These are phyloP conservation scores for Stephania japonica DNA, from an alignment of 164 flowering plant species.

Conservation along the genomic window DNA sequence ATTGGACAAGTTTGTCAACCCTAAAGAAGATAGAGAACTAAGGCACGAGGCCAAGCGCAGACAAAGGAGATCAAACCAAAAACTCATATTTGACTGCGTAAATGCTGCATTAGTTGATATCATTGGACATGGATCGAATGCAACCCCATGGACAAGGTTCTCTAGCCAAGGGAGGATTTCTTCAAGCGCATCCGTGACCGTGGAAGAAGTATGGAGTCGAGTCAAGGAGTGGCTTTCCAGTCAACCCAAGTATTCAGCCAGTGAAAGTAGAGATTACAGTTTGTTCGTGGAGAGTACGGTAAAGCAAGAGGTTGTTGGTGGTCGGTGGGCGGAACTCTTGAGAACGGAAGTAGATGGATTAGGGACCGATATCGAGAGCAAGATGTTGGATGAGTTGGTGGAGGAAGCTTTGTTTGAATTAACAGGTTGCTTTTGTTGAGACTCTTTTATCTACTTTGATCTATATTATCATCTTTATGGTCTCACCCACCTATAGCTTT, in stretches of 20 bases:
- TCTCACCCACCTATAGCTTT: not conserved
- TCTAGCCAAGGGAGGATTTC: not conserved
- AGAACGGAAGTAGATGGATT: slow-evolving; percentile 44
- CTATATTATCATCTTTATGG: slow-evolving; percentile 1
- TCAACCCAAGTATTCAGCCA: slow-evolving; percentile 23
- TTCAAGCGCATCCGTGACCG: slow-evolving; percentile 11
- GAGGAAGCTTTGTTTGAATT: slow-evolving; percentile 66
- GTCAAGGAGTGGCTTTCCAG: slow-evolving; percentile 29
- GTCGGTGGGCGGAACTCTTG: slow-evolving; percentile 50
- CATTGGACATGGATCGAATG: slow-evolving; percentile 19
- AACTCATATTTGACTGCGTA: slow-evolving; percentile 77
- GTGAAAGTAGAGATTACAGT: slow-evolving; percentile 46
- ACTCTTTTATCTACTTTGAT: not conserved
- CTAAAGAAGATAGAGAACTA: slow-evolving; percentile 30
- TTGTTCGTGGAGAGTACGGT: slow-evolving; percentile 57
- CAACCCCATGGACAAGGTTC: slow-evolving; percentile 14
- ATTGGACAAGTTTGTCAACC: slow-evolving; percentile 44
- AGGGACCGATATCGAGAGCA: slow-evolving; percentile 57
- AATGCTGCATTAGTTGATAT: slow-evolving; percentile 65
- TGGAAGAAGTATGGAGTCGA: slow-evolving; percentile 27
- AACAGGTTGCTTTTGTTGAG: slow-evolving; percentile 36
- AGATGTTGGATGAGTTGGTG: slow-evolving; percentile 66
- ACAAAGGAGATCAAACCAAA: slow-evolving; percentile 51
- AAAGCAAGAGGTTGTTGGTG: slow-evolving; percentile 61
- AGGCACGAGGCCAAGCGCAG: slow-evolving; percentile 53